Conservation (phyloP, 2,329 filamentous ascomycete species). For the Bipolaris oryzae region DNA sequence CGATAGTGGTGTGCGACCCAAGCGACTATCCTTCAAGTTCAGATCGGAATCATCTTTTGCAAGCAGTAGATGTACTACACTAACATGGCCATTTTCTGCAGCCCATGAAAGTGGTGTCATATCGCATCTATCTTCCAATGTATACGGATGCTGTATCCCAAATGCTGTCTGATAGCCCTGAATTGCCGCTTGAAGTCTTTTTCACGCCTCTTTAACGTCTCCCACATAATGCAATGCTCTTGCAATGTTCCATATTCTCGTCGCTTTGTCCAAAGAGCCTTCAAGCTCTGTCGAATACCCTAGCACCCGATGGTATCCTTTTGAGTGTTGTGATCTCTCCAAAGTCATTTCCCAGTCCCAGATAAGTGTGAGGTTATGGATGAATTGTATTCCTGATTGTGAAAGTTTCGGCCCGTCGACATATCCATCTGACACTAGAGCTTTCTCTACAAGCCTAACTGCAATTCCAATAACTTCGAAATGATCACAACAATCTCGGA, state of each 20-base stretch:
- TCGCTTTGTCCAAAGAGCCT: not conserved
- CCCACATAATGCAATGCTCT: not conserved
- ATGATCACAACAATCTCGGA: constrained; percentile 6
- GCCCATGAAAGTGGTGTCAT: constrained; percentile 12
- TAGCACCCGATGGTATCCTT: not conserved
- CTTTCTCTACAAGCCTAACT: not conserved
- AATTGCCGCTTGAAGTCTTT: constrained; percentile 7
- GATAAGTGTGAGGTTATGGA: not conserved
- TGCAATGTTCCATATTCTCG: not conserved
- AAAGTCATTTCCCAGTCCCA: not conserved
- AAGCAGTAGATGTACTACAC: constrained; percentile 11
- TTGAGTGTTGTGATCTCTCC: not conserved
- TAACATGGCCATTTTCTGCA: constrained; percentile 8
- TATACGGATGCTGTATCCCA: constrained; percentile 7
- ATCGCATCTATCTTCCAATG: constrained; percentile 3
- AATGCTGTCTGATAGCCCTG: constrained; percentile 2
- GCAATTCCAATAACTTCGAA: not conserved
- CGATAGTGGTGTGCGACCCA: not conserved
- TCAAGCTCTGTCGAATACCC: not conserved
- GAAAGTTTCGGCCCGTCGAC: not conserved
- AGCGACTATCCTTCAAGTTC: constrained; percentile 2
- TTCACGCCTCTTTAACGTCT: constrained; percentile 2
- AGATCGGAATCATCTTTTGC: constrained; percentile 7
- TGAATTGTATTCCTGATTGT: not conserved
- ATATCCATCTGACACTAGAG: not conserved